These are phyloP conservation scores for Gossypium anomalum DNA, from an alignment of 345 rosid genomes.

Conservation along the genomic window DNA sequence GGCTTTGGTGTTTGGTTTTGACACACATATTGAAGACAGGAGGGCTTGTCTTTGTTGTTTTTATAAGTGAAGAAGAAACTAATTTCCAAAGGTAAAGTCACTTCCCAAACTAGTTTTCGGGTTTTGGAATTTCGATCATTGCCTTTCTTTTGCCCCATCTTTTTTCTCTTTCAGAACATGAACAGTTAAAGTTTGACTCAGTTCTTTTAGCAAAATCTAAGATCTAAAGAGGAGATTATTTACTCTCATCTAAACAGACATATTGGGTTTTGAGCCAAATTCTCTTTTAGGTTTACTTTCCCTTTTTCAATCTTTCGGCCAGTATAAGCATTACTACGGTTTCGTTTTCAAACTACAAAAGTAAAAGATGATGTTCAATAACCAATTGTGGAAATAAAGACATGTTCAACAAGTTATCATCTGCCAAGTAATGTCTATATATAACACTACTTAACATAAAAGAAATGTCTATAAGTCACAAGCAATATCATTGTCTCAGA, in stretches of 20 bases:
- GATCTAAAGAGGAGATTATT: not conserved
- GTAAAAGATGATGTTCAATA: not conserved
- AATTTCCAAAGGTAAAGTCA: not conserved
- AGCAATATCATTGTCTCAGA: not conserved
- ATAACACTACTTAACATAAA: not conserved
- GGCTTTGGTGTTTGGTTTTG: not conserved
- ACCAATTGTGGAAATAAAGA: not conserved
- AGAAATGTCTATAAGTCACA: not conserved
- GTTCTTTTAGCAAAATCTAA: not conserved
- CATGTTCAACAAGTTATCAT: not conserved
- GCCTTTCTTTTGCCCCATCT: not conserved
- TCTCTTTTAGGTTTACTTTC: not conserved
- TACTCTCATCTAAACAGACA: not conserved
- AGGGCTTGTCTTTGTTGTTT: not conserved
- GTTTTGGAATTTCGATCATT: no score
- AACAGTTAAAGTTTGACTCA: not conserved
- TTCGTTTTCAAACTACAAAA: not conserved
- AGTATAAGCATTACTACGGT: not conserved
- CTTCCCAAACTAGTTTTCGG: not conserved
- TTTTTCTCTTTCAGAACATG: not conserved
- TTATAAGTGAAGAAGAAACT: not conserved
- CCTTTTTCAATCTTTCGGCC: conserved; percentile 1
- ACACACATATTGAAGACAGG: not conserved
- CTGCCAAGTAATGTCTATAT: not conserved
- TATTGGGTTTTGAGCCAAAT: not conserved